Evolutionary conservation across 140 eudicot species (phyloP), one percentile per base, ranked within the genome.

Genomic region (Flaveria floridana): DNA sequence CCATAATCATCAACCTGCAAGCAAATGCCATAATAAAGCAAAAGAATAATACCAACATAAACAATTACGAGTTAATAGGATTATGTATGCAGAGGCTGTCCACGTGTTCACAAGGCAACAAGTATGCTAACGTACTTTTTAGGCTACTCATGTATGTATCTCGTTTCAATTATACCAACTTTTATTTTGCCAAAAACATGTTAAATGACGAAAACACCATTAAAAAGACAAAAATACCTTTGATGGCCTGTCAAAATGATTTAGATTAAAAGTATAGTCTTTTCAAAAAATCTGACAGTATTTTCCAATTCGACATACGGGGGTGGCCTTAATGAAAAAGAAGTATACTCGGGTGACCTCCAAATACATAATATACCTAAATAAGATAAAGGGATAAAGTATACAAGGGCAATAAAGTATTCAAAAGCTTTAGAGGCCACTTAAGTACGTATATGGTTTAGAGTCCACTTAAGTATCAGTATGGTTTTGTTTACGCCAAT

Each of bases 1-100:
- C 82, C 85, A 78, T 86, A 88, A 65, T 91, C 97, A 82, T 95
- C 95, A 12, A 87, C 96, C 92, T 91, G 95, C 20, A 48, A 67
- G 80, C 61, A 80, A 66, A 10, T 65, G 63, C 18, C 63, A 72
- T 4, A 75, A 66, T 12, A 56, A 62, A 71, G 67, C 66, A 70
- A 18, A 52, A 55, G 19, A 48, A 5, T 39, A 20, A 76, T 20
- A 6, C 47, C 71, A 50, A 59, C 14, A 7, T 19, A 42, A 68
- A 46, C 2, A 42, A 68, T 66, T 11, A 42, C 1, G 46, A 46
- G 20, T 19, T 68, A 19, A 42, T 1, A 7, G 30, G 10, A 41
- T 19, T 13, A 16, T 16, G 7, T 16, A 64, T 64, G 48, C 3
- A 12, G 42, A 64, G 69, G 48, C 48, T 46, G n/a, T 25, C 21